Base-by-base conservation (phyloP, 2,329 filamentous ascomycete species). In the Elsinoe batatas region DNA sequence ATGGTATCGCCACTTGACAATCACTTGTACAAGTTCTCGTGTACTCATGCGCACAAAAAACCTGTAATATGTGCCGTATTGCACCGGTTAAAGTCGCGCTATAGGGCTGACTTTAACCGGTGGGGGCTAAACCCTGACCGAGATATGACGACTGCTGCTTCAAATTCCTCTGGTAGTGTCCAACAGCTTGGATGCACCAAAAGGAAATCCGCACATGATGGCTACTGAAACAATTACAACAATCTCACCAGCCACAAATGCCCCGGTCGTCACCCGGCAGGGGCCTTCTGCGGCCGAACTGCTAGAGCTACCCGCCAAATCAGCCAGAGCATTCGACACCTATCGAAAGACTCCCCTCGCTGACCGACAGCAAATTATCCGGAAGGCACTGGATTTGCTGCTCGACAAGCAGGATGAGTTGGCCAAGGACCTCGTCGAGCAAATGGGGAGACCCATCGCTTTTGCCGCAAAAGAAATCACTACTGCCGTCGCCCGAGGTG, bases 371-470 rank as follows among this genome's bases (percentile, higher is more conserved):
- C 78, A 79, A 46, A 91, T 95, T 61, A 83, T 96, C 64, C 83
- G 81, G 64, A 88, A 86, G 65, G 90, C 91, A 1, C 74, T 97
- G 43, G 79, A 84, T 59, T 72, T 88, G 3, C 76, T 97, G 26
- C 71, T 74, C 13, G 79, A 82, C 50, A 84, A 82, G 68, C 80
- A 90, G 69, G 85, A 93, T 82, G 86, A 83, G 59, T 77, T 97
- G 33, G 90, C 86, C 5, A 79, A 82, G 62, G 91, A 96, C 69
- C 74, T 97, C 58, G 96, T 91, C 0, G 84, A 88, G 68, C 91
- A 97, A 74, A 97, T 97, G 91, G 91, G 91, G 40, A 80, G 91
- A 17, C 91, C 91, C 33, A 95, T 96, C 64, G 80, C 86, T 36
- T 96, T 91, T 69, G 87, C 88, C 0, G 83, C 79, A 46, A 89